These are phyloP conservation scores for Macaranga tanarius DNA, from an alignment of 441 rosid genomes.

Conservation along the genomic window DNA sequence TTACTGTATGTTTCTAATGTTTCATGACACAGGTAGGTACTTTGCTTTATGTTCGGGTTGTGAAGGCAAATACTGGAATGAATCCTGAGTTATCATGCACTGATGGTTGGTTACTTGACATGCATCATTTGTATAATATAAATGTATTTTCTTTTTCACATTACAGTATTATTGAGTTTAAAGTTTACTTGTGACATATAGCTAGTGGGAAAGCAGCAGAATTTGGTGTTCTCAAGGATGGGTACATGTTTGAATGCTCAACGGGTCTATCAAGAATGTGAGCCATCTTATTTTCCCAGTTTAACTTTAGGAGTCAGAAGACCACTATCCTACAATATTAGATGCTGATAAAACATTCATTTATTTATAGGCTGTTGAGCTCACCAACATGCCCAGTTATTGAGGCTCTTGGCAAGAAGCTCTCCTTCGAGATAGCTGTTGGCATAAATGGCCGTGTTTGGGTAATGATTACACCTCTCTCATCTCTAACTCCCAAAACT, in stretches of 20 bases:
- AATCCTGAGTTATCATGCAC: conserved; percentile 53
- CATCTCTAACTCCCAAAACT: no score
- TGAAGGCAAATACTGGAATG: conserved; percentile 78
- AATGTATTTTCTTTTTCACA: conserved; percentile 5
- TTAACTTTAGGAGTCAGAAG: background rate
- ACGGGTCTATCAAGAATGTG: conserved; percentile 85
- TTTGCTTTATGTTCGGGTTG: conserved; percentile 72
- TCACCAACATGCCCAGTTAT: conserved; percentile 85
- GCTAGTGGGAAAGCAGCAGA: conserved; percentile 86
- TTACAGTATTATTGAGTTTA: conserved; percentile 7
- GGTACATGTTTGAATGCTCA: conserved; percentile 85
- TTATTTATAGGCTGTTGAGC: conserved; percentile 59
- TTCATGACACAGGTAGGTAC: conserved; percentile 60
- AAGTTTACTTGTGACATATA: conserved; percentile 24
- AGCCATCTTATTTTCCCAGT: conserved; percentile 25
- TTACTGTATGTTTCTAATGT: background rate
- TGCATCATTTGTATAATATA: conserved; percentile 6
- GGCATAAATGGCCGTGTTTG: conserved; percentile 88
- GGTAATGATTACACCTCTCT: no score
- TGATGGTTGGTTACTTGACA: conserved; percentile 50
- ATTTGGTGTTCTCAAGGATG: conserved; percentile 77
- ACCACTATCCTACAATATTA: background rate
- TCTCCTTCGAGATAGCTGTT: conserved; percentile 78
- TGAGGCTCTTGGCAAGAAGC: conserved; percentile 82
- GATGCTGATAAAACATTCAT: background rate